Percentiles rank a stretch among this genome's conserved stretches.
These are phyloP conservation scores for Gossypium gossypioides DNA, from an alignment of 441 rosid species.

Conservation along the genomic window DNA sequence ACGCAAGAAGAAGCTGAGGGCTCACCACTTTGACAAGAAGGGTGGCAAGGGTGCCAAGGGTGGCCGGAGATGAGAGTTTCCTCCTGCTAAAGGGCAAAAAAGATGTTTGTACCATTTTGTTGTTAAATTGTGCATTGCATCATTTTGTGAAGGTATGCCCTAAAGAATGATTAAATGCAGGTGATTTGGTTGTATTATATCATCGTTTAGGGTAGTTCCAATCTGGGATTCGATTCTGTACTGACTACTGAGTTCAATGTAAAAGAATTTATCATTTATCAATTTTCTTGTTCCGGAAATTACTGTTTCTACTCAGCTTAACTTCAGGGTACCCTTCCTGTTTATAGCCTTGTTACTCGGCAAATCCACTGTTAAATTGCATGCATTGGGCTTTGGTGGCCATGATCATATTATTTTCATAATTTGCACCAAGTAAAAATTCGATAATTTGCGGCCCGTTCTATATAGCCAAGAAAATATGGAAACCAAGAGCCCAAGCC, in stretches of 20 bases:
- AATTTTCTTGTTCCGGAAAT: background rate
- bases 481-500: background rate
- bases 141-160: background rate
- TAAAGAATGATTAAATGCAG: background rate
- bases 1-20: constrained; percentile 72
- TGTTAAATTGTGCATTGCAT: background rate
- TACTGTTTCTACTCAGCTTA: background rate
- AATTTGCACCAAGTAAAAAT: too few species aligned
- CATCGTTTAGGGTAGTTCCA: background rate
- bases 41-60: constrained; percentile 35
- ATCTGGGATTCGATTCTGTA: background rate
- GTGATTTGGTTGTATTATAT: background rate
- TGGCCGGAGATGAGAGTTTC: constrained; percentile 32
- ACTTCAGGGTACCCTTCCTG: background rate
- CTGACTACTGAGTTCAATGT: background rate
- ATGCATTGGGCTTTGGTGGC: background rate
- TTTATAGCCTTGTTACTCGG: background rate
- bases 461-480: background rate
- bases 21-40: constrained; percentile 67
- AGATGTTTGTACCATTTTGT: background rate
- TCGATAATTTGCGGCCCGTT: background rate
- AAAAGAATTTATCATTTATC: background rate
- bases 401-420: background rate
- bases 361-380: background rate
- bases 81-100: background rate